Evolutionary conservation across 768 basidiomycete genomes (phyloP).

Genomic region (Tricholoma terreum): DNA sequence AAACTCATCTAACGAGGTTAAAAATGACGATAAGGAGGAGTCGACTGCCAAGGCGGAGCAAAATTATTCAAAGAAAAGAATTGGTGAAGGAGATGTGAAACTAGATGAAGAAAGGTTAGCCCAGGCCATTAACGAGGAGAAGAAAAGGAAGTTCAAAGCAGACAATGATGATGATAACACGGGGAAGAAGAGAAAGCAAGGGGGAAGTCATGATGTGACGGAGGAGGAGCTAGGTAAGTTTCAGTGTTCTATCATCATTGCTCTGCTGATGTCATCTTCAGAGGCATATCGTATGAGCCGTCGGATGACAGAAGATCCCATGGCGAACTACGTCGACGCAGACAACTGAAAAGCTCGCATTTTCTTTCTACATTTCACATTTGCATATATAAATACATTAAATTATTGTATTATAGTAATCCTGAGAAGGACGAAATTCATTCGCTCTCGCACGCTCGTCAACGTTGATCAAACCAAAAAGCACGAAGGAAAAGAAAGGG

Average conservation of each 20-base stretch:
- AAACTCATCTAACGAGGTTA: conserved; percentile 14
- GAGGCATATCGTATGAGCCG: conserved; percentile 91
- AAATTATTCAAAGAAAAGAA: conserved; percentile 72
- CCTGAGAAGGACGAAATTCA: too few species aligned
- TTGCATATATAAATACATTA: too few species aligned
- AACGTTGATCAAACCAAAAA: too few species aligned
- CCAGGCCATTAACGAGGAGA: conserved; percentile 73
- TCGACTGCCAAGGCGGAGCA: conserved; percentile 49
- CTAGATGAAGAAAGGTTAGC: conserved; percentile 69
- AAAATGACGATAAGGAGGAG: conserved; percentile 25
- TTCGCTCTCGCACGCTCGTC: too few species aligned
- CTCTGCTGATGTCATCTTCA: conserved; percentile 30
- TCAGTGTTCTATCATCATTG: conserved; percentile 22
- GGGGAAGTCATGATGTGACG: conserved; percentile 74
- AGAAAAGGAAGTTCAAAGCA: conserved; percentile 69
- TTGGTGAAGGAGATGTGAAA: conserved; percentile 80
- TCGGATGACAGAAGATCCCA: conserved; percentile 79
- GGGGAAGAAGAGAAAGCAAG: conserved; percentile 56
- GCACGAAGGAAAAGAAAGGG: too few species aligned
- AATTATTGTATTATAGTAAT: too few species aligned
- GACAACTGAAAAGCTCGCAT: conserved; percentile 26
- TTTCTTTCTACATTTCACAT: too few species aligned
- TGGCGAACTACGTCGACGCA: conserved; percentile 85
- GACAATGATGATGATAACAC: conserved; percentile 55
- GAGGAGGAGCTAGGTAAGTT: conserved; percentile 77